These are phyloP conservation scores for Mortierella sp. DNA, from an alignment of 371 early-diverging fungal genomes.

Conservation along the genomic window DNA sequence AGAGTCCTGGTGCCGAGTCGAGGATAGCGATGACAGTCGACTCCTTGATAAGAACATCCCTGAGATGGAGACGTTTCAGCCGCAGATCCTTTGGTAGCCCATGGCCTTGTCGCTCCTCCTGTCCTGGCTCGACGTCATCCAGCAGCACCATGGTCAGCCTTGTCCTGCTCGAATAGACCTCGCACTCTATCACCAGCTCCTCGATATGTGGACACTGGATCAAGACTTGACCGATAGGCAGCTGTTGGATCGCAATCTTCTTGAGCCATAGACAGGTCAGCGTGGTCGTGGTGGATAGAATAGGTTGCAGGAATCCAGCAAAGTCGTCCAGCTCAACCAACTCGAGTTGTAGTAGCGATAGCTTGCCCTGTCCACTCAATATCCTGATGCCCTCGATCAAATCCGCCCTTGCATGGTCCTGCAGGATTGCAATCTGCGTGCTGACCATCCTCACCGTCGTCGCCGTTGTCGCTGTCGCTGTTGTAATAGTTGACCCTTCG, in stretches of 20 bases:
- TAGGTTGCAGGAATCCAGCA: slow-evolving; percentile 21
- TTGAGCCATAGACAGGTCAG: slow-evolving; percentile 18
- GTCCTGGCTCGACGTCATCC: background rate
- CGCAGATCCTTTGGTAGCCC: slow-evolving; percentile 13
- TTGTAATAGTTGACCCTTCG: background rate
- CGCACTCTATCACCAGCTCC: slow-evolving; percentile 17
- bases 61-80: slow-evolving; percentile 17
- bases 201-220: slow-evolving; percentile 20
- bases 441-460: background rate
- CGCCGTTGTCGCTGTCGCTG: background rate
- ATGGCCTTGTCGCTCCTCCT: background rate
- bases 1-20: slow-evolving; percentile 12
- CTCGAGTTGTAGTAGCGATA: slow-evolving; percentile 18
- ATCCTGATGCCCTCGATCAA: slow-evolving; percentile 7
- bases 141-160: slow-evolving; percentile 17
- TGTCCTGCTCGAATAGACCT: slow-evolving; percentile 2
- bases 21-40: slow-evolving; percentile 15
- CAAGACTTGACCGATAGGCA: slow-evolving; percentile 20
- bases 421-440: background rate
- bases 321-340: slow-evolving; percentile 22
- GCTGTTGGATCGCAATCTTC: background rate
- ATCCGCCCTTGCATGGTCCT: slow-evolving; percentile 18
- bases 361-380: background rate
- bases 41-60: slow-evolving; percentile 21
- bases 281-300: background rate